Conservation (phyloP, 441 rosid species). For the Biscutella laevigata region DNA sequence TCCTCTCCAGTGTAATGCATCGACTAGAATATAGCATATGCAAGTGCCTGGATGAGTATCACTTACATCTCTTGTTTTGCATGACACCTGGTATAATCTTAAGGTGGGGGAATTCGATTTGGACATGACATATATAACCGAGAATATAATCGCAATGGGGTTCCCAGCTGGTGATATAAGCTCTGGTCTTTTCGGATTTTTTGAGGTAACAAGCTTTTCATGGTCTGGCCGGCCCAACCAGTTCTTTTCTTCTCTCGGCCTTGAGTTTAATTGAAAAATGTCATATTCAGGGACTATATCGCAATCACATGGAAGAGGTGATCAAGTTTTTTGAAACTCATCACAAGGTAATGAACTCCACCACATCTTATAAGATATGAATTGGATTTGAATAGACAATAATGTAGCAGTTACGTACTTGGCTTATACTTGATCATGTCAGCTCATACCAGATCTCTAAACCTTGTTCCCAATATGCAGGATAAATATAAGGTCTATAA, state of each 20-base stretch:
- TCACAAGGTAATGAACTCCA: no score
- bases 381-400: no score
- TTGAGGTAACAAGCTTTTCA: slow-evolving; percentile 44
- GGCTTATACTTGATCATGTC: no score
- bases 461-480: slow-evolving; percentile 32
- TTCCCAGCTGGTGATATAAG: slow-evolving; percentile 85
- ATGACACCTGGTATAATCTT: slow-evolving; percentile 6
- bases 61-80: neutral
- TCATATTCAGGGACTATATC: slow-evolving; percentile 61
- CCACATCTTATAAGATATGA: no score
- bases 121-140: slow-evolving; percentile 79
- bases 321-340: slow-evolving; percentile 72
- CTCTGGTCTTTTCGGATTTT: slow-evolving; percentile 66
- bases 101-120: slow-evolving; percentile 82
- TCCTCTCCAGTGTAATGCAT: neutral
- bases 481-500: slow-evolving; percentile 77
- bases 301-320: slow-evolving; percentile 89
- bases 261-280: slow-evolving; percentile 11
- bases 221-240: slow-evolving; percentile 5
- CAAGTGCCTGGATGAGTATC: neutral
- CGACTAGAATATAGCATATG: neutral
- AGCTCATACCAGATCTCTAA: neutral
- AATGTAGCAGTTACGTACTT: no score
- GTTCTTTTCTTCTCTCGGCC: neutral
- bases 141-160: slow-evolving; percentile 86